Evolutionary conservation across 306 rosid genomes (phyloP).

Genomic region (Vigna angularis): DNA sequence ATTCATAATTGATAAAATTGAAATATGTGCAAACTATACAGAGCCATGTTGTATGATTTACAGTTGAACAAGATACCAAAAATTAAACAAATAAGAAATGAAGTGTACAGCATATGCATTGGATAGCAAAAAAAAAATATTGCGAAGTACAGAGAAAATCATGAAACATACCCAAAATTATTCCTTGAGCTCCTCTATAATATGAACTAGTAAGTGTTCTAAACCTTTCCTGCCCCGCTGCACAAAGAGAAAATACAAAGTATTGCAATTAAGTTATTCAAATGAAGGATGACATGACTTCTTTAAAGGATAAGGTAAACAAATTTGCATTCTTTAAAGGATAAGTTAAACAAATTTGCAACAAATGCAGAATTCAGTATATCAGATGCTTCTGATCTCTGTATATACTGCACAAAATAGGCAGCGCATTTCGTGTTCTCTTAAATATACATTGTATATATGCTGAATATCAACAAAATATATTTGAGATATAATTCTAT

Average conservation of each 20-base stretch:
- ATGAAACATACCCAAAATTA: constrained; percentile 71
- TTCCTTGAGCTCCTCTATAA: constrained; percentile 93
- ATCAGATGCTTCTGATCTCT: not conserved
- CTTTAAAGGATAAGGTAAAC: constrained; percentile 1
- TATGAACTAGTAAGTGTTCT: constrained; percentile 88
- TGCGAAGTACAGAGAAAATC: constrained; percentile 12
- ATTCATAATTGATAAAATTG: not conserved
- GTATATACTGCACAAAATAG: not conserved
- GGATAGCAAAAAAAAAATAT: not conserved
- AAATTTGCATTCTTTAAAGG: constrained; percentile 28
- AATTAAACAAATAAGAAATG: constrained; percentile 9
- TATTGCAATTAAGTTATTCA: constrained; percentile 8
- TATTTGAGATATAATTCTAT: not conserved
- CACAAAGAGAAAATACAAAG: constrained; percentile 29
- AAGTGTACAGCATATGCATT: constrained; percentile 9
- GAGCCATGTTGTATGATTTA: constrained; percentile 7
- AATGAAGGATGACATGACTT: constrained; percentile 26
- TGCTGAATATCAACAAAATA: constrained; percentile 16
- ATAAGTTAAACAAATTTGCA: constrained; percentile 26
- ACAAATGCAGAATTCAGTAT: not conserved
- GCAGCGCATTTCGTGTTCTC: not conserved
- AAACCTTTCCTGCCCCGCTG: constrained; percentile 95
- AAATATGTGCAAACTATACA: not conserved
- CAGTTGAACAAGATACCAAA: constrained; percentile 16
- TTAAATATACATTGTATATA: not conserved